A percentile compares a stretch with the other conserved stretches of the same genome.
phyloP scores from a whole-genome alignment of 2,329 filamentous ascomycete genomes.

The Colletotrichum euphorbiae region DNA sequence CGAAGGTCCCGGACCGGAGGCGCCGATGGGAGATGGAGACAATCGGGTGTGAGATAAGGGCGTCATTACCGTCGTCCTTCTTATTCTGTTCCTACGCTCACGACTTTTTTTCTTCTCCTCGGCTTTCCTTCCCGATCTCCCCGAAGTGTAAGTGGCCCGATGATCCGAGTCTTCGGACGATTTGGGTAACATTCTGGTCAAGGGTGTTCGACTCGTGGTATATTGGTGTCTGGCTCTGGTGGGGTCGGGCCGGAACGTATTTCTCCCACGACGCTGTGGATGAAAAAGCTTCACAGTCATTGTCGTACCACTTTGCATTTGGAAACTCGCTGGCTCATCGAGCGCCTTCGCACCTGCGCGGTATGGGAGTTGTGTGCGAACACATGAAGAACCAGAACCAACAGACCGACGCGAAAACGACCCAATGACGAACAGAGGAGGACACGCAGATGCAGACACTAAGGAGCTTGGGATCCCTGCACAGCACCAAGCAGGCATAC shows the following conservation, averaged over 20 bases:
- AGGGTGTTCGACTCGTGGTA: background rate
- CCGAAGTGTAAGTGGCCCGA: constrained; percentile 24
- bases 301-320: constrained; percentile 30
- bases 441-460: background rate
- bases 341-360: constrained; percentile 17
- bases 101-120: background rate
- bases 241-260: background rate
- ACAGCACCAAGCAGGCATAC: constrained; percentile 16
- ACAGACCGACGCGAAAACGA: constrained; percentile 9
- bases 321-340: constrained; percentile 14
- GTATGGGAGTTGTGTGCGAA: constrained; percentile 5
- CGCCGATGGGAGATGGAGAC: constrained; percentile 39
- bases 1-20: constrained; percentile 36
- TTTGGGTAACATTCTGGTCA: background rate
- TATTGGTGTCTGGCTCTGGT: background rate
- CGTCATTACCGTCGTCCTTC: background rate
- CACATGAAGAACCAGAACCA: constrained; percentile 6
- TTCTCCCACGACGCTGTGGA: background rate
- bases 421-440: constrained; percentile 7
- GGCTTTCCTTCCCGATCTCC: background rate
- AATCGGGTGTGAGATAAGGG: constrained; percentile 29
- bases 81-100: background rate
- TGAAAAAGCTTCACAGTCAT: constrained; percentile 23
- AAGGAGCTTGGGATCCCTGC: constrained; percentile 9
- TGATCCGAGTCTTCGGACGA: constrained; percentile 4